Percentiles rank a stretch among this genome's conserved stretches.
phyloP scores from a whole-genome alignment of 305 asterid genomes.

The Nicotiana rustica region DNA sequence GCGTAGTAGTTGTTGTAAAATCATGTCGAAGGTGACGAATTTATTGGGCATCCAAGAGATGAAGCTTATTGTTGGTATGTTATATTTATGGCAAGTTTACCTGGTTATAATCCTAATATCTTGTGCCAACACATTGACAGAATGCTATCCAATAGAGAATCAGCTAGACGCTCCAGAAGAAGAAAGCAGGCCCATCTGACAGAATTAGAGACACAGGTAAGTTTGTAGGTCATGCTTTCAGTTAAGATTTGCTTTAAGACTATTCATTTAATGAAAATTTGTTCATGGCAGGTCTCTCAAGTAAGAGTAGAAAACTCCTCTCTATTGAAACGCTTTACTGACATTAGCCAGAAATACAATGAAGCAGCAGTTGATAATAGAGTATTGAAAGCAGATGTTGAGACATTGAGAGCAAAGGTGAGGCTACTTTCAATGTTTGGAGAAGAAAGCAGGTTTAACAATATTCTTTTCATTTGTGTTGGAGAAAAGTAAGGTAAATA shows the following conservation, averaged over 20 bases:
- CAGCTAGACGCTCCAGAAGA: constrained; percentile 86
- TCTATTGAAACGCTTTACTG: constrained; percentile 70
- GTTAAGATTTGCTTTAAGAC: background rate
- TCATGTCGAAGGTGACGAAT: background rate
- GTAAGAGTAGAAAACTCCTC: constrained; percentile 74
- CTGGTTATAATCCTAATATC: constrained; percentile 28
- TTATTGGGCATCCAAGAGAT: constrained; percentile 23
- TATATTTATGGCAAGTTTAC: background rate
- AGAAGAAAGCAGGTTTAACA: constrained; percentile 9
- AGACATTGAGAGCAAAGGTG: constrained; percentile 83
- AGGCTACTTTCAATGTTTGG: constrained; percentile 3
- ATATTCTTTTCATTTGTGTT: constrained; percentile 17
- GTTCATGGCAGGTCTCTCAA: constrained; percentile 59
- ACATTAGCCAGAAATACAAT: constrained; percentile 77
- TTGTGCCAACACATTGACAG: constrained; percentile 46
- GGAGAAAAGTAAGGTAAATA: constrained; percentile 25
- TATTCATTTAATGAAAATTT: constrained; percentile 22
- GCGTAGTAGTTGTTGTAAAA: background rate
- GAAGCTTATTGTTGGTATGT: constrained; percentile 4
- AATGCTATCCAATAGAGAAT: constrained; percentile 89
- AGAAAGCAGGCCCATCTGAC: constrained; percentile 89
- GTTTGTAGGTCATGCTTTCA: constrained; percentile 27
- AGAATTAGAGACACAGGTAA: constrained; percentile 79
- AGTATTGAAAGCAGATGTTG: constrained; percentile 82
- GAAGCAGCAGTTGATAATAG: constrained; percentile 81